These are phyloP conservation scores for Capniomyces stellatus DNA, from an alignment of 371 early-diverging fungal species.

Conservation along the genomic window DNA sequence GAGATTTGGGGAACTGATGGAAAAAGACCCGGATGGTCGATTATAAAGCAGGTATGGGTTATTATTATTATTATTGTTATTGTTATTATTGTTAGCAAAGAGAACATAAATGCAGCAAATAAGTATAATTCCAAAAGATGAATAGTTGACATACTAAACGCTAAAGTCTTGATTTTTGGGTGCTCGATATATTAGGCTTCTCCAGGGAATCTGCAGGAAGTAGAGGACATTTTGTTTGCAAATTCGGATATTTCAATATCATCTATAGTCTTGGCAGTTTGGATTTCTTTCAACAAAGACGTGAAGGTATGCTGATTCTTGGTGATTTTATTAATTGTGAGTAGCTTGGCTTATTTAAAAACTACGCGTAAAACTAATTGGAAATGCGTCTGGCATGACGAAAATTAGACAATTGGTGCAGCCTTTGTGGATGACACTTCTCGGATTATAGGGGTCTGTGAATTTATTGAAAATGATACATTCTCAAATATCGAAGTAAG, in stretches of 20 bases:
- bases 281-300: conserved; percentile 31
- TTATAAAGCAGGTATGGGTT: conserved; percentile 24
- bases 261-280: conserved; percentile 68
- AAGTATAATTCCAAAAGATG: too few species aligned
- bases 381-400: not conserved
- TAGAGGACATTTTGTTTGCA: conserved; percentile 75
- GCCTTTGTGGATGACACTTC: conserved; percentile 73
- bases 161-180: too few species aligned
- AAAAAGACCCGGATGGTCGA: conserved; percentile 15
- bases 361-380: not conserved
- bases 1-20: conserved; percentile 58
- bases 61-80: too few species aligned
- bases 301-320: conserved; percentile 26
- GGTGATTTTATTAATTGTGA: not conserved
- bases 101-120: too few species aligned
- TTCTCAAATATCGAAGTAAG: conserved; percentile 41
- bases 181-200: conserved; percentile 54
- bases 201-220: conserved; percentile 76
- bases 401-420: conserved; percentile 37
- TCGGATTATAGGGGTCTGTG: conserved; percentile 54
- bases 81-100: too few species aligned
- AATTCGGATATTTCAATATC: conserved; percentile 45
- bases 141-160: too few species aligned
- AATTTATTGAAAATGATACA: conserved; percentile 82
- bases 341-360: too few species aligned